Base-by-base conservation (phyloP, 768 basidiomycete genomes). In the Suillus clintonianus region DNA sequence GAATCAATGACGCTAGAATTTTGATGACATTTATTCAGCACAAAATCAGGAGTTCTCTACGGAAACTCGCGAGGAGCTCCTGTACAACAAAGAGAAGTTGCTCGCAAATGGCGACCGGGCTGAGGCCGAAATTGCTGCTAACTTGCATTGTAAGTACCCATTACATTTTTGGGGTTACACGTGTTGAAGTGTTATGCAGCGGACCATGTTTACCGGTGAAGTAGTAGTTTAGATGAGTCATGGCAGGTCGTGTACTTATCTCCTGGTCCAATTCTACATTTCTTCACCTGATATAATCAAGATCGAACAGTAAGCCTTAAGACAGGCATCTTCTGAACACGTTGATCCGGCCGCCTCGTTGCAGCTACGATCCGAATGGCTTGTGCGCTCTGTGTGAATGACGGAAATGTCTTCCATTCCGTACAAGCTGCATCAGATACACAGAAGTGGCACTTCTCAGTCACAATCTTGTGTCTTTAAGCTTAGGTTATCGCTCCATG, bases 71-170 rank as follows among this genome's bases (percentile, higher is more conserved):
- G 97, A 99, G 78, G 97, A 99, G 76, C 87, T 99, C 61, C 83
- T 99, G 43, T 99, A 99, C 81, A 99, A 99, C 85, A 99, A 99
- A 78, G 97, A 99, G 84, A 99, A 98, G 78, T 85, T 99, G 61
- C 85, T 99, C 37, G 89, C 94, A 30, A 98, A 97, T 71, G 97
- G 97, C 61, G 97, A 99, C 80, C 82, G 93, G 69, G 94, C 95
- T 62, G 97, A 99, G 77, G 94, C 96, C 32, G 97, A 99, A 80
- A 94, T 99, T 71, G 96, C 96, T 61, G 96, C 97, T 53, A 98
- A 99, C 78, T 78, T 95, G 66, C 83, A 92, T 72, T 81, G 92
- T 93, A 74, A 68, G 84, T 75, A 60, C 59, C 48, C 50, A 48
- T 60, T 58, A 32, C 37, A 51, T 48, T 65, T 61, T 42, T 37